Conservation (phyloP, 179 eudicot species). For the Beta macrorhiza region DNA sequence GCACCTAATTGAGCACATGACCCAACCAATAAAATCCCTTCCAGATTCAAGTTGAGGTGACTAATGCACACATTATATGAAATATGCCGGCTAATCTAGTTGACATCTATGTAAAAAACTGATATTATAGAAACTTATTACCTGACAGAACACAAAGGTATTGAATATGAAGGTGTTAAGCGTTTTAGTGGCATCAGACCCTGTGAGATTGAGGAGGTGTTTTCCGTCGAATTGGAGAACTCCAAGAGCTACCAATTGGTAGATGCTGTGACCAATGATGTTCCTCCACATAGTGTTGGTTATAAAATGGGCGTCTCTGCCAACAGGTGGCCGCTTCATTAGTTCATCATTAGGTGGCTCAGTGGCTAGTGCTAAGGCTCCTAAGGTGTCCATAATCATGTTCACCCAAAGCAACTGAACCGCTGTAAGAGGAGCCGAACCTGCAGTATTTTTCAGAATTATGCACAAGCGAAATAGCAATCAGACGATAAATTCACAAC, state of each 20-base stretch:
- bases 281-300: conserved; percentile 82
- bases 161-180: conserved; percentile 80
- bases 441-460: conserved; percentile 34
- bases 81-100: background rate
- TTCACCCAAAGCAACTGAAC: conserved; percentile 92
- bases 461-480: background rate
- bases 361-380: conserved; percentile 86
- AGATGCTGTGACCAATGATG: conserved; percentile 75
- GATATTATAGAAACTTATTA: conserved; percentile 19
- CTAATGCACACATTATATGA: background rate
- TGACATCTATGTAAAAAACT: background rate
- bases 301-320: conserved; percentile 58
- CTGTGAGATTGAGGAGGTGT: conserved; percentile 45
- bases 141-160: conserved; percentile 92
- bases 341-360: conserved; percentile 81
- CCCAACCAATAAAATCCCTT: no score
- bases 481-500: background rate
- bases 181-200: conserved; percentile 46
- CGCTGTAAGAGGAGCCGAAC: conserved; percentile 86
- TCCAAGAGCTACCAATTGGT: conserved; percentile 59
- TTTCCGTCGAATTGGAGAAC: conserved; percentile 57
- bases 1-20: no score
- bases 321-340: conserved; percentile 69
- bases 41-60: background rate
- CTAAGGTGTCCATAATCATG: conserved; percentile 95